These are phyloP conservation scores for Eucalyptus albens DNA, from an alignment of 345 rosid genomes.

Conservation along the genomic window DNA sequence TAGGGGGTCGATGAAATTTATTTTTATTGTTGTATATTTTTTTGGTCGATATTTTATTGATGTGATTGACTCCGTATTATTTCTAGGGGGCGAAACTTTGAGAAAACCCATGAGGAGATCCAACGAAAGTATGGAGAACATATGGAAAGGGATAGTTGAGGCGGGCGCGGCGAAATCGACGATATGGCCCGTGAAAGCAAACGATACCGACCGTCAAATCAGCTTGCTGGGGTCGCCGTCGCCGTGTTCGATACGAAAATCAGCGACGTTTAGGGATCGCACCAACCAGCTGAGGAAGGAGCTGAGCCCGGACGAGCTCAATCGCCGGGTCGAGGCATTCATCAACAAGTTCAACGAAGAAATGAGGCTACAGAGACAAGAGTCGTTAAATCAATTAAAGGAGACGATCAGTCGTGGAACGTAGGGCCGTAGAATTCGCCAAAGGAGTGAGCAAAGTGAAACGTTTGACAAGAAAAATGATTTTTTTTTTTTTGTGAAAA, in stretches of 20 bases:
- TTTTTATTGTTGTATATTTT: no score
- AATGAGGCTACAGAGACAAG: conserved; percentile 64
- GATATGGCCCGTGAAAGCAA: conserved; percentile 36
- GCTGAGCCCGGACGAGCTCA: conserved; percentile 66
- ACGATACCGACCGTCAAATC: not conserved
- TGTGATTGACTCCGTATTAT: not conserved
- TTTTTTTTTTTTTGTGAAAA: not conserved
- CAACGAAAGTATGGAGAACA: conserved; percentile 52
- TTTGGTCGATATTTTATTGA: no score
- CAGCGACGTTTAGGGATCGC: conserved; percentile 50
- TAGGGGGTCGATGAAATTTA: no score
- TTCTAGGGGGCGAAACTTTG: not conserved
- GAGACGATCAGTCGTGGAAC: conserved; percentile 12
- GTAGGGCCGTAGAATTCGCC: not conserved
- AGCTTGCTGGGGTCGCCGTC: not conserved
- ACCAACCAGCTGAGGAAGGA: conserved; percentile 38
- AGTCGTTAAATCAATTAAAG: conserved; percentile 41
- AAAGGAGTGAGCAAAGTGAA: not conserved
- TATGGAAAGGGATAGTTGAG: conserved; percentile 60
- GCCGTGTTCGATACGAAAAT: conserved; percentile 11
- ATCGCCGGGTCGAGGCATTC: conserved; percentile 58
- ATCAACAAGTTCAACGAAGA: conserved; percentile 63
- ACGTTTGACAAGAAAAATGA: not conserved
- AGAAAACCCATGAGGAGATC: not conserved
- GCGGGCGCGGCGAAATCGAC: conserved; percentile 14